Conservation (phyloP, 306 rosid genomes). For the Bauhinia variegata region DNA sequence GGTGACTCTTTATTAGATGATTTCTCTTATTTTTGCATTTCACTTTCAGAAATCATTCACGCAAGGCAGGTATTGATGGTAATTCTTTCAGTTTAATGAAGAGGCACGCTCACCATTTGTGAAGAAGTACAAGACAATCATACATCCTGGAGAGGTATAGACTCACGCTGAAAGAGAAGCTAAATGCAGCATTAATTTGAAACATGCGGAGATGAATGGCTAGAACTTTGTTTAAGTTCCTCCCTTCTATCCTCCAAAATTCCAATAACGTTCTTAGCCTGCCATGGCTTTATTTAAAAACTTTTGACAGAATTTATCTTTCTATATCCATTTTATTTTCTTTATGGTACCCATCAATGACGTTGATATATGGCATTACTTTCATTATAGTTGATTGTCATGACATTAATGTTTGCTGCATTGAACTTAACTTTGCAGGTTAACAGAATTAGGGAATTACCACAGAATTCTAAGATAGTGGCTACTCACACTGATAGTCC, state of each 20-base stretch:
- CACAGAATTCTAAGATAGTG: conserved; percentile 86
- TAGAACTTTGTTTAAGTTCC: background rate
- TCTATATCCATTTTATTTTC: background rate
- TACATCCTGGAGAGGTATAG: conserved; percentile 98
- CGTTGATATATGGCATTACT: conserved; percentile 20
- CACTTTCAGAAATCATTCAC: conserved; percentile 6
- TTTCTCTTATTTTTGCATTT: conserved; percentile 17
- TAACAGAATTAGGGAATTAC: conserved; percentile 96
- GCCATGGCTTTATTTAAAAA: conserved; percentile 9
- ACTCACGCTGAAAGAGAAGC: background rate
- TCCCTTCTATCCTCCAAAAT: background rate
- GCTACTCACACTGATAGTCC: conserved; percentile 99
- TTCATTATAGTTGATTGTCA: conserved; percentile 9
- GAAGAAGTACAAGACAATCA: conserved; percentile 97
- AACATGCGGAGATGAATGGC: conserved; percentile 7
- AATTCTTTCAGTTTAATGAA: conserved; percentile 79
- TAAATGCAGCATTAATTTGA: conserved; percentile 5
- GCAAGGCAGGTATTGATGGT: conserved; percentile 12
- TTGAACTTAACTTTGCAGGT: conserved; percentile 62
- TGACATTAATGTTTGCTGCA: conserved; percentile 12
- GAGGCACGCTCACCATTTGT: conserved; percentile 99
- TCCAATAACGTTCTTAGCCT: conserved; percentile 11
- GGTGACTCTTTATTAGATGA: conserved; percentile 47
- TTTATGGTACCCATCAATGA: conserved; percentile 4
- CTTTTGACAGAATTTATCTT: conserved; percentile 11